Base-by-base conservation (phyloP, 1,284 basidiomycete genomes). In the Leucoagaricus sp. region DNA sequence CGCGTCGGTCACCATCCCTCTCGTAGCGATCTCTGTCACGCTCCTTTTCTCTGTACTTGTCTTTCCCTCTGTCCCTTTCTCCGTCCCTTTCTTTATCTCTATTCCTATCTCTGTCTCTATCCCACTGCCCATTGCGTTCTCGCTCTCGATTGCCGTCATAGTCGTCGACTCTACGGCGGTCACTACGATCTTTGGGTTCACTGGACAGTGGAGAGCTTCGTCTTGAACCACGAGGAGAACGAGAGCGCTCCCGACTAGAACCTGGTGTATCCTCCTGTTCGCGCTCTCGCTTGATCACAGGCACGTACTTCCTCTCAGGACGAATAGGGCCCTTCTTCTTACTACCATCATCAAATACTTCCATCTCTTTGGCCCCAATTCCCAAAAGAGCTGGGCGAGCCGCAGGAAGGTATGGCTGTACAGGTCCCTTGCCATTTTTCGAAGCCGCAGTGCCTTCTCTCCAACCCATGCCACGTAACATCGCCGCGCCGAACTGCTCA, bases 381-480 rank as follows among this genome's bases (percentile, higher is more conserved):
- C 95, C 95, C 3, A 97, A 75, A 9, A 97, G 73, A 0, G 93
- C 86, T 1, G 95, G 93, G 6, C 95, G 81, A 0, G 89, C 75
- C 59, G 83, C 78, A 0, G 95, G 95, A 0, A 95, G 74, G 69
- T 93, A 94, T 1, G 94, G 88, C 63, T 92, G 83, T 17, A 85
- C 79, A 4, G 85, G 61, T 4, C 83, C 83, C 59, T 79, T 81
- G 23, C 82, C 79, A 12, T 72, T 68, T 60, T 82, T 83, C 15
- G 86, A 83, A 2, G 89, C 89, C 0, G 89, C 84, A 21, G 80
- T 82, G 0, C 91, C 92, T 50, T 93, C 89, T 58, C 89, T 89
- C 94, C 95, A 98, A 3, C 96, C 96, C 96, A 99, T 98, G 0
- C 96, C 96, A 42, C 96, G 85, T 5, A 98, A 79, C 66, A 99